Evolutionary conservation across 1,139 yeast genomes (phyloP).

Genomic region (Protomyces inundatus): DNA sequence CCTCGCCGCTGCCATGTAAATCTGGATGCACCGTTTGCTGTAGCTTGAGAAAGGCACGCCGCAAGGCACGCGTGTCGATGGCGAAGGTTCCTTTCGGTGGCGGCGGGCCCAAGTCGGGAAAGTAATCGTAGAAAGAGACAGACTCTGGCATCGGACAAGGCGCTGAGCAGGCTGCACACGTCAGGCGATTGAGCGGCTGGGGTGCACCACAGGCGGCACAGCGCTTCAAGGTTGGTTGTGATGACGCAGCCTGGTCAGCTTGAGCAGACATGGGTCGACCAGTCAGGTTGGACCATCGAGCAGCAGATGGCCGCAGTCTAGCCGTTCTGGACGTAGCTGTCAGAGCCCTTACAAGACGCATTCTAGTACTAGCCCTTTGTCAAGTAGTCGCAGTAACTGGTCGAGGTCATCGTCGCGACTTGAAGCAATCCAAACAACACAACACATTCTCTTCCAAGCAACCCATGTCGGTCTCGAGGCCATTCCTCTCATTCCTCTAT

Average conservation of each 20-base stretch:
- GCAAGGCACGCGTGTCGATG: slow-evolving; percentile 51
- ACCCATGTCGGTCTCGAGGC: background rate
- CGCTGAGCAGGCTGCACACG: slow-evolving; percentile 7
- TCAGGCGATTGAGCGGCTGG: background rate
- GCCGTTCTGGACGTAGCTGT: too few relatives aligned
- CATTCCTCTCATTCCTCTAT: background rate
- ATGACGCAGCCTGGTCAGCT: background rate
- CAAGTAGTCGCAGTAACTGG: too few relatives aligned
- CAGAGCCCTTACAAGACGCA: too few relatives aligned
- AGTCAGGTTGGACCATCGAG: too few relatives aligned
- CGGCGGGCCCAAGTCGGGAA: slow-evolving; percentile 44
- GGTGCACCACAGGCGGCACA: background rate
- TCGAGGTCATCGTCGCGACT: background rate
- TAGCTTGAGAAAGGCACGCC: slow-evolving; percentile 66
- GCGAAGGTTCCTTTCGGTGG: slow-evolving; percentile 62
- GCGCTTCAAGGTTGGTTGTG: background rate
- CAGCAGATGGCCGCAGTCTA: too few relatives aligned
- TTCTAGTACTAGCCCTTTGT: too few relatives aligned
- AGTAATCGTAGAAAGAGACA: slow-evolving; percentile 15
- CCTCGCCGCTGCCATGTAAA: slow-evolving; percentile 40
- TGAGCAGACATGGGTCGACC: background rate
- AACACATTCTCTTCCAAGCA: background rate
- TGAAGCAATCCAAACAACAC: background rate
- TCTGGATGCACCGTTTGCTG: slow-evolving; percentile 85
- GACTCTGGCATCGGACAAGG: slow-evolving; percentile 16